These are phyloP conservation scores for Dimocarpus longan DNA, from an alignment of 345 rosid genomes.

Conservation along the genomic window DNA sequence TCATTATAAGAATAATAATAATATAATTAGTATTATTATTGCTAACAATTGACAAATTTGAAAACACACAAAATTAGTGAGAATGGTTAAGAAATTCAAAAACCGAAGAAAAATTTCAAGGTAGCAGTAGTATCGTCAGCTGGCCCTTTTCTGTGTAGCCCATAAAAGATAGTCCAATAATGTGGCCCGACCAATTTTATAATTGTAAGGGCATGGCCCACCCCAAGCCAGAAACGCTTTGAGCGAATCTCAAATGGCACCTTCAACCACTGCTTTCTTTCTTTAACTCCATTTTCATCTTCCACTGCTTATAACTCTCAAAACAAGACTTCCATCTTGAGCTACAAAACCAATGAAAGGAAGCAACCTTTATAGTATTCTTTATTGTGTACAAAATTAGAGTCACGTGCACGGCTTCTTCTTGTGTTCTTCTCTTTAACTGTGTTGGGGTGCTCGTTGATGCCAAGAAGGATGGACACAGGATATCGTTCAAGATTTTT, in stretches of 20 bases:
- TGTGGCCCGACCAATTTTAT: no score
- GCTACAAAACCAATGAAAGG: constrained; percentile 24
- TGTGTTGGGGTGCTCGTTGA: constrained; percentile 98
- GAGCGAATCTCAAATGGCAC: neutral
- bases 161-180: no score
- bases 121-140: no score
- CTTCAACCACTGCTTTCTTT: constrained; percentile 34
- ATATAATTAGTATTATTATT: no score
- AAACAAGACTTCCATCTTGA: constrained; percentile 23
- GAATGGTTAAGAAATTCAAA: no score
- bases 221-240: no score
- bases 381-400: constrained; percentile 26
- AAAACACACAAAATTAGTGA: no score
- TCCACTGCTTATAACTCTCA: constrained; percentile 25
- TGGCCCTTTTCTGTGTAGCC: no score
- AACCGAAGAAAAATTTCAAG: no score
- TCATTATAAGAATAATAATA: no score
- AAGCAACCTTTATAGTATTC: constrained; percentile 14
- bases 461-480: constrained; percentile 92
- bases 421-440: constrained; percentile 70
- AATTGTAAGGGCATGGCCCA: constrained; percentile 24
- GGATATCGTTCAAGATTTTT: constrained; percentile 70
- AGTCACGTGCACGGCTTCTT: constrained; percentile 47
- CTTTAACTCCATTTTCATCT: constrained; percentile 32
- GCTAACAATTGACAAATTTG: no score